Percentiles rank a stretch among this genome's conserved stretches.
Conservation (phyloP, 768 basidiomycete species). For the Tulasnella sp. region DNA sequence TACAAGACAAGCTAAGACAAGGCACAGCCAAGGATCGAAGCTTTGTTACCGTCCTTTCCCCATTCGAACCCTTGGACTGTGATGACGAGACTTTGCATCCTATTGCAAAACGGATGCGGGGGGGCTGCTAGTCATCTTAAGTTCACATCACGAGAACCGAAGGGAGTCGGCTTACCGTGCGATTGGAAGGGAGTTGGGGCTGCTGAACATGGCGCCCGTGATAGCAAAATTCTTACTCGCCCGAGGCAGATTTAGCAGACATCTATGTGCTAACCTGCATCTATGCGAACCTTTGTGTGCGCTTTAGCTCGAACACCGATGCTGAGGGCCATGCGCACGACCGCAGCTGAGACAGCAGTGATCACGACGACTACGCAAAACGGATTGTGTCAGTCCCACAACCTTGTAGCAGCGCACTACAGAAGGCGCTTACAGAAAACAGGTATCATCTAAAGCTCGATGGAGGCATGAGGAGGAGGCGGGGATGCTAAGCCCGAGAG, state of each 20-base stretch:
- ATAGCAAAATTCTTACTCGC: constrained; percentile 68
- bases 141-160: not conserved
- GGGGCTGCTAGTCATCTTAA: not conserved
- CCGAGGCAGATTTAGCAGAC: not conserved
- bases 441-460: constrained; percentile 83
- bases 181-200: constrained; percentile 92
- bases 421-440: constrained; percentile 56
- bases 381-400: not conserved
- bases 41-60: constrained; percentile 74
- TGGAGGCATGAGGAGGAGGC: constrained; percentile 32
- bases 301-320: constrained; percentile 64
- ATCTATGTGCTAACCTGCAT: not conserved
- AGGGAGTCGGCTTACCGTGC: constrained; percentile 54
- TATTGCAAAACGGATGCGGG: not conserved
- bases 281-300: constrained; percentile 68
- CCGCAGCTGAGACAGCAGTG: constrained; percentile 67
- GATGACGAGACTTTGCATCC: constrained; percentile 82
- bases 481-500: not conserved
- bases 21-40: constrained; percentile 91
- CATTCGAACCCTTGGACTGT: constrained; percentile 83
- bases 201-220: constrained; percentile 88
- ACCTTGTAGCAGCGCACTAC: not conserved
- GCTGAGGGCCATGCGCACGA: constrained; percentile 69
- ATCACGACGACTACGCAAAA: constrained; percentile 55
- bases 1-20: constrained; percentile 90